These are phyloP conservation scores for Hypoxylon sp. DNA, from an alignment of 2,329 filamentous ascomycete genomes.

Conservation along the genomic window DNA sequence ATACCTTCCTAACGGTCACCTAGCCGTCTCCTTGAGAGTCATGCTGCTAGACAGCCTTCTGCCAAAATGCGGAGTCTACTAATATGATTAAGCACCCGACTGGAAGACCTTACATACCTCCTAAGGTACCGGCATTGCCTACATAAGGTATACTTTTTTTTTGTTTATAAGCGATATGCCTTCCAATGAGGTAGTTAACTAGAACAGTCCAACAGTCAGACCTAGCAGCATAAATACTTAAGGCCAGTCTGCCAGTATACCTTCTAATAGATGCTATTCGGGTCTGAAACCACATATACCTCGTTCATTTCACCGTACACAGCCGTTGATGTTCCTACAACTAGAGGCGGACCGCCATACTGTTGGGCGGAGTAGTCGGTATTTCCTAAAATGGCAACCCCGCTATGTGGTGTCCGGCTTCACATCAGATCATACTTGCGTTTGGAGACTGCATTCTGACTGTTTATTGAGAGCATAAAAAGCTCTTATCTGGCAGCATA, in stretches of 20 bases:
- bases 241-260: background rate
- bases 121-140: background rate
- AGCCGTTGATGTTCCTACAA: conserved; percentile 12
- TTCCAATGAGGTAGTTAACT: no score
- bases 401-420: conserved; percentile 21
- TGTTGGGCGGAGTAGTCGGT: conserved; percentile 18
- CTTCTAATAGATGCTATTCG: background rate
- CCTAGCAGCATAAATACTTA: no score
- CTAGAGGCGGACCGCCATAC: background rate
- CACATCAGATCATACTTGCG: background rate
- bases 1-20: background rate
- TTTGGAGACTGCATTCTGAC: conserved; percentile 7
- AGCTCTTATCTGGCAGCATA: background rate
- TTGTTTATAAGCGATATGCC: background rate
- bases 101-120: background rate
- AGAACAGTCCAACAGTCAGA: conserved; percentile 26
- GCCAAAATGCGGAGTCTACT: background rate
- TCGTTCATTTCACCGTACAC: background rate
- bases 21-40: background rate
- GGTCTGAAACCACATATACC: background rate
- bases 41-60: background rate
- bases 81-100: background rate
- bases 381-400: conserved; percentile 34
- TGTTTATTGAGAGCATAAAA: conserved; percentile 16
- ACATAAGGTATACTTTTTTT: no score